These are phyloP conservation scores for Sclerotinia spermophila DNA, from an alignment of 2,329 filamentous ascomycete genomes.

Conservation along the genomic window DNA sequence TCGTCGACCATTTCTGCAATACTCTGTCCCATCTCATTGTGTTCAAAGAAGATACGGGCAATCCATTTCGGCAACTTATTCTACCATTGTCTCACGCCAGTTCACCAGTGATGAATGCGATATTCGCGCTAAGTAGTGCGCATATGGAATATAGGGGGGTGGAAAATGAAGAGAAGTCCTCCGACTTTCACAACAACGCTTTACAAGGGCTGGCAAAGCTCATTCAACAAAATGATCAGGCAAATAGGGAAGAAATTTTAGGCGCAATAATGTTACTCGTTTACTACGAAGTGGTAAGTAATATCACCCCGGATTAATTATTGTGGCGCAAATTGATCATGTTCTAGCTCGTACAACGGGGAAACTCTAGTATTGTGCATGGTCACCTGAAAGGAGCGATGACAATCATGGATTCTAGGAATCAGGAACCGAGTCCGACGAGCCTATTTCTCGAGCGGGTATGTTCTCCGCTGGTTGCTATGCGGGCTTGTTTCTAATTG, in stretches of 20 bases:
- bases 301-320: not conserved
- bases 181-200: conserved; percentile 57
- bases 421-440: conserved; percentile 47
- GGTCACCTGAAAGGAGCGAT: conserved; percentile 59
- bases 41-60: conserved; percentile 59
- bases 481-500: conserved; percentile 26
- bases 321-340: conserved; percentile 22
- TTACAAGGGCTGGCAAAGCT: conserved; percentile 54
- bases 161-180: conserved; percentile 50
- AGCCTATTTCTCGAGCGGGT: conserved; percentile 59
- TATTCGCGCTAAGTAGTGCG: conserved; percentile 78
- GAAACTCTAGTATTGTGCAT: conserved; percentile 56
- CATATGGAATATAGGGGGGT: conserved; percentile 69
- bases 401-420: conserved; percentile 53
- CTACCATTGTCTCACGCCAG: conserved; percentile 54
- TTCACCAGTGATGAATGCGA: conserved; percentile 69
- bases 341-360: conserved; percentile 56
- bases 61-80: conserved; percentile 60
- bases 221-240: conserved; percentile 50
- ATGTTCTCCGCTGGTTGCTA: conserved; percentile 25
- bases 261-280: conserved; percentile 59
- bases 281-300: conserved; percentile 60
- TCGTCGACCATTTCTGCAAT: conserved; percentile 63
- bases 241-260: conserved; percentile 54
- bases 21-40: conserved; percentile 64